Evolutionary conservation across 352 stramenopile species (phyloP).

Genomic region (Blastocystis sp.): DNA sequence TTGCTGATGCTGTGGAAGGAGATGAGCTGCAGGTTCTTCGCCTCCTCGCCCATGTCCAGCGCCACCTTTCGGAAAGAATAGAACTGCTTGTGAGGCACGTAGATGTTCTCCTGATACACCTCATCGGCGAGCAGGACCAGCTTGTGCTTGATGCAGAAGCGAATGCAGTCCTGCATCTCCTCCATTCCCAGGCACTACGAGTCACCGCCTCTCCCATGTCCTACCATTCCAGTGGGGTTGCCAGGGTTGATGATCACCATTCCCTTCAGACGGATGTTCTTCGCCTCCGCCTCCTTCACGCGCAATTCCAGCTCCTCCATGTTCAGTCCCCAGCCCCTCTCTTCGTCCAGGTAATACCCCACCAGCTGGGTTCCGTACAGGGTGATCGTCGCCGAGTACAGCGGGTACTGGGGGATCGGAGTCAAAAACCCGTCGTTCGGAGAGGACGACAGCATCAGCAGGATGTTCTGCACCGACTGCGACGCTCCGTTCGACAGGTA

Average conservation of each 20-base stretch:
- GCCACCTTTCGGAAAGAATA: slow-evolving; percentile 88
- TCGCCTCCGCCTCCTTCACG: slow-evolving; percentile 75
- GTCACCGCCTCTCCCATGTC: slow-evolving; percentile 62
- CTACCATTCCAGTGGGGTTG: slow-evolving; percentile 91
- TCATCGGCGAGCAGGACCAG: slow-evolving; percentile 92
- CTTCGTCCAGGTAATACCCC: slow-evolving; percentile 94
- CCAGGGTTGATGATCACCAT: slow-evolving; percentile 99
- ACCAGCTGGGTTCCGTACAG: slow-evolving; percentile 85
- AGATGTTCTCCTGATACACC: slow-evolving; percentile 99
- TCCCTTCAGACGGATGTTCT: slow-evolving; percentile 83
- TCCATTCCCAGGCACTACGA: slow-evolving; percentile 70
- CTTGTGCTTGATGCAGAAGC: slow-evolving; percentile 85
- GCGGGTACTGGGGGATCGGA: slow-evolving; percentile 96
- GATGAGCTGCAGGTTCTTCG: slow-evolving; percentile 85
- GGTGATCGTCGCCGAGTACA: slow-evolving; percentile 94
- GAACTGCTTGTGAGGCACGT: slow-evolving; percentile 83
- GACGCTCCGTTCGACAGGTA: slow-evolving; percentile 93
- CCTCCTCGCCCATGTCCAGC: slow-evolving; percentile 76
- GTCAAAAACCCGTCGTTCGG: slow-evolving; percentile 83
- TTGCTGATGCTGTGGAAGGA: slow-evolving; percentile 98
- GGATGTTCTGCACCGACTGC: slow-evolving; percentile 83
- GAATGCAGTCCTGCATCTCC: slow-evolving; percentile 87
- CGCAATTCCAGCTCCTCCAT: slow-evolving; percentile 78
- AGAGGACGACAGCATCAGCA: slow-evolving; percentile 83
- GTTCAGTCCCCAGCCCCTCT: slow-evolving; percentile 81